These are phyloP conservation scores for Ophiocordyceps camponoti-rufipedis DNA, from an alignment of 2,329 filamentous ascomycete genomes.

Conservation along the genomic window DNA sequence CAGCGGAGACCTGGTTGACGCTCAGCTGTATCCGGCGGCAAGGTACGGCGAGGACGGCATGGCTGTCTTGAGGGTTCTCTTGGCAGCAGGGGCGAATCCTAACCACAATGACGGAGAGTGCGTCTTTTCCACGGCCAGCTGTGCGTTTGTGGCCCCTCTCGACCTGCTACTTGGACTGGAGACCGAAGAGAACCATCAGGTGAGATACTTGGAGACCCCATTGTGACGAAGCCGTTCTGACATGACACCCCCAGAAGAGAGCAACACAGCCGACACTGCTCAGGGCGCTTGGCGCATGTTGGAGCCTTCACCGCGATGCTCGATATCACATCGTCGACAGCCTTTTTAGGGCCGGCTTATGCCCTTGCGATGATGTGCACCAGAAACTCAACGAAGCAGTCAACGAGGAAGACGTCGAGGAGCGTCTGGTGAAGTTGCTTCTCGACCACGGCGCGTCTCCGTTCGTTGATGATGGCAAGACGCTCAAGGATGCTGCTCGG, in stretches of 20 bases:
- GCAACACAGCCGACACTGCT: constrained; percentile 28
- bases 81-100: constrained; percentile 33
- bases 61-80: constrained; percentile 28
- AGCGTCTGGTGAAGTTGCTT: constrained; percentile 26
- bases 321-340: constrained; percentile 28
- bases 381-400: constrained; percentile 30
- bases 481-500: constrained; percentile 29
- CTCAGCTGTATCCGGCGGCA: constrained; percentile 32
- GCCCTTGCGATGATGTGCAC: constrained; percentile 29
- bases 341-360: constrained; percentile 32
- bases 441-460: constrained; percentile 33
- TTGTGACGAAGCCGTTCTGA: neutral
- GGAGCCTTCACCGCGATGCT: constrained; percentile 28
- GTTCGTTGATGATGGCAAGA: constrained; percentile 30
- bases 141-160: constrained; percentile 29
- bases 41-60: constrained; percentile 30
- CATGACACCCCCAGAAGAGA: constrained; percentile 16
- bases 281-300: constrained; percentile 32
- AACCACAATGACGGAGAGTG: constrained; percentile 37
- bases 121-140: constrained; percentile 33
- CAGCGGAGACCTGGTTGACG: constrained; percentile 29
- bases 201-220: constrained; percentile 7
- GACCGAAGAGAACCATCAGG: constrained; percentile 21
- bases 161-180: constrained; percentile 31
- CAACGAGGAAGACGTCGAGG: constrained; percentile 31